Evolutionary conservation across 202 grass and related monocot species (phyloP), one percentile per base, ranked within the genome.

Genomic region (Thinopyrum obtusiflorum): DNA sequence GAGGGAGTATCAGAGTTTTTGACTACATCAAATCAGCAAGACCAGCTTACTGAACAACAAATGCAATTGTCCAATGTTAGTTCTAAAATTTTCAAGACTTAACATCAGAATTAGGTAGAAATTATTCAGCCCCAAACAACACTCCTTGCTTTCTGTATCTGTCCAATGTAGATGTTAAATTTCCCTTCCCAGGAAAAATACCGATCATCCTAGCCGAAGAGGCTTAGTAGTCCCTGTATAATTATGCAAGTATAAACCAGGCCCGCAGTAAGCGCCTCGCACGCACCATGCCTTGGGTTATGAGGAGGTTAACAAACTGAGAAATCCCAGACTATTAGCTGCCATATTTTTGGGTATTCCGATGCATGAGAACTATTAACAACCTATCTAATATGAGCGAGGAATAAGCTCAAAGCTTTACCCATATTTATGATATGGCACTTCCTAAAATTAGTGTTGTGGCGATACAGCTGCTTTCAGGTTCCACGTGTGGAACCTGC

Each of bases 331-430:
- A 81, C 4, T 68, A 33, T 68, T 63, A 49, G 78, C 13, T 6
- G 40, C 25, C 62, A 24, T 80, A 28, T 67, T n/a, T 12, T 46
- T 1, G 3, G 61, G 18, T 21, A 81, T 81, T 68, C 26, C 18
- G 25, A 80, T 80, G 61, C 60, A 80, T 11, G 59, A 65, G 77
- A 9, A 46, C 35, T 53, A 65, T 80, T 80, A 67, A 67, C 42
- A 67, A 67, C 26, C 39, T 31, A n/a, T 80, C 63, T 80, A 80
- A 29, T 9, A 20, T 53, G 18, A 49, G 27, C 1, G 10, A 67
- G 36, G 36, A 31, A 65, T 65, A 65, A 35, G 20, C 18, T 81
- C 26, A 53, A 59, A 59, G 42, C 42, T 35, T 35, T 59, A 53
- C 13, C 29, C 25, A 27, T 31, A 51, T 4, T 75, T 27, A 27